phyloP scores from a whole-genome alignment of 768 basidiomycete species.

The Ramaria sp. region DNA sequence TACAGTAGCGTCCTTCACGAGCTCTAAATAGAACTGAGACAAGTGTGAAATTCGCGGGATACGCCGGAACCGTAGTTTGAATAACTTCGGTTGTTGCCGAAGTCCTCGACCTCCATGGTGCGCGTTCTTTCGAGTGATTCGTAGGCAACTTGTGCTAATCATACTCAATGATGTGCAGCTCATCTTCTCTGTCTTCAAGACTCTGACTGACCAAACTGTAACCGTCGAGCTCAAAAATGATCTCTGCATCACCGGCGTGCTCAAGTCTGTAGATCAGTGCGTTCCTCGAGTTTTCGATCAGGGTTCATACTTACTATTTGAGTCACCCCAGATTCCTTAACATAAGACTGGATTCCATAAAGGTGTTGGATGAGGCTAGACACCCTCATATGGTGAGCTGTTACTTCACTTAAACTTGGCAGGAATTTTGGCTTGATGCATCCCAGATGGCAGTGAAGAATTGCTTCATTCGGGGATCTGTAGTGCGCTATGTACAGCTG shows the following conservation, averaged over 20 bases:
- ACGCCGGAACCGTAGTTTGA: not conserved
- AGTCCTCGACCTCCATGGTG: not conserved
- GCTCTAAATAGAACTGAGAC: no score
- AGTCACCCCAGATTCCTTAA: conserved; percentile 66
- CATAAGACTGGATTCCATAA: conserved; percentile 90
- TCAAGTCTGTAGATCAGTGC: conserved; percentile 98
- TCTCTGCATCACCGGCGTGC: conserved; percentile 85
- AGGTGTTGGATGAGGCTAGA: conserved; percentile 80
- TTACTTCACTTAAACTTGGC: not conserved
- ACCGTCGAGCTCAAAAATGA: conserved; percentile 99
- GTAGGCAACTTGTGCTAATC: not conserved
- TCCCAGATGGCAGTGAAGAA: conserved; percentile 95
- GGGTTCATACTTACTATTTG: not conserved
- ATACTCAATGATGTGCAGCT: conserved; percentile 37
- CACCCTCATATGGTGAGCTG: conserved; percentile 91
- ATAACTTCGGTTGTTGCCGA: not conserved
- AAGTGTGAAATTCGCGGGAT: no score
- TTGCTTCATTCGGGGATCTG: conserved; percentile 97
- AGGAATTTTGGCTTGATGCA: not conserved
- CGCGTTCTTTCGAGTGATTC: not conserved
- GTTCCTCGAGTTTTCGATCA: conserved; percentile 19
- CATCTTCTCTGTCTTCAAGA: conserved; percentile 98
- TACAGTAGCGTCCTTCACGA: no score
- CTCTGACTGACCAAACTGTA: conserved; percentile 93
- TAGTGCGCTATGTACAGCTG: conserved; percentile 94